Conservation (phyloP, 1,139 yeast species). For the Pneumocystis jirovecii region DNA sequence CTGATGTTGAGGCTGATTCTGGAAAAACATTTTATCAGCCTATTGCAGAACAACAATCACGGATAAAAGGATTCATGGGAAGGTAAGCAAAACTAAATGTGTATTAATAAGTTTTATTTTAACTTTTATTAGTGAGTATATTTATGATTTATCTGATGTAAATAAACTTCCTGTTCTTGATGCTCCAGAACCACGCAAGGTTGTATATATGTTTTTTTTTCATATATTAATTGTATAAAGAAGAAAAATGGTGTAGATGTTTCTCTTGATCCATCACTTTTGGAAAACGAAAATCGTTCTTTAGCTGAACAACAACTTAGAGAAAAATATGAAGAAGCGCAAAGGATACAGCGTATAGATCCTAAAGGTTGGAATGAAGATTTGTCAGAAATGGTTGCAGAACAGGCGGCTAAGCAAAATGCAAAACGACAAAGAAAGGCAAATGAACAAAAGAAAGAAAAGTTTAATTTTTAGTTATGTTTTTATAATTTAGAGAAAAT, state of each 20-base stretch:
- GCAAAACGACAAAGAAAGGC: slow-evolving; percentile 8
- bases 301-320: slow-evolving; percentile 7
- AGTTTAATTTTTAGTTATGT: slow-evolving; percentile 9
- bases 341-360: slow-evolving; percentile 4
- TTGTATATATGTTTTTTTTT: background rate
- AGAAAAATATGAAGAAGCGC: slow-evolving; percentile 7
- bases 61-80: slow-evolving; percentile 13
- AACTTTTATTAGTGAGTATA: slow-evolving; percentile 4
- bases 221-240: slow-evolving; percentile 2
- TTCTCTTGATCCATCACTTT: slow-evolving; percentile 10
- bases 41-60: slow-evolving; percentile 11
- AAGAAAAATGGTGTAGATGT: slow-evolving; percentile 9
- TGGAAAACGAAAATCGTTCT: slow-evolving; percentile 4
- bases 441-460: slow-evolving; percentile 11
- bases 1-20: slow-evolving; percentile 3
- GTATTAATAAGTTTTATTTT: background rate
- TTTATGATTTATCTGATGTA: slow-evolving; percentile 9
- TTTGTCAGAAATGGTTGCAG: slow-evolving; percentile 13
- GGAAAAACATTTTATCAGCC: slow-evolving; percentile 10
- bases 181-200: background rate
- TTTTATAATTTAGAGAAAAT: background rate
- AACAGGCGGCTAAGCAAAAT: slow-evolving; percentile 9
- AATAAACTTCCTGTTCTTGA: background rate
- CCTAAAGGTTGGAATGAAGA: slow-evolving; percentile 11
- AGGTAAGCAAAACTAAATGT: background rate